phyloP scores from a whole-genome alignment of 805 yeast species.

The Barnettozyma wickerhamii region DNA sequence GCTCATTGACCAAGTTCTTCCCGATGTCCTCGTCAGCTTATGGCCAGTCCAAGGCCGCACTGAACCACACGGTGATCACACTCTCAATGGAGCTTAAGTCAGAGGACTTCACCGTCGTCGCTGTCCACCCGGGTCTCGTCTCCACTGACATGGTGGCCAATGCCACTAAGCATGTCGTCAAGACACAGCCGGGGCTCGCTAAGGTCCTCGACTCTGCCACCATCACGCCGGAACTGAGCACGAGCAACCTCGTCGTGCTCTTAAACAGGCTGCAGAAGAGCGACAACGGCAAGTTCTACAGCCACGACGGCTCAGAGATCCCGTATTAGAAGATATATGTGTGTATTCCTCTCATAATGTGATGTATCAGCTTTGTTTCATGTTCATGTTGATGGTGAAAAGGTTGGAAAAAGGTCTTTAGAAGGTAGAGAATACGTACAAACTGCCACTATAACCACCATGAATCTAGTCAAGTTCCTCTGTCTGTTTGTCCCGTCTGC shows the following conservation, averaged over 20 bases:
- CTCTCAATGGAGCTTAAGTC: conserved; percentile 24
- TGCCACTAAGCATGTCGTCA: neutral
- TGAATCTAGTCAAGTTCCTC: neutral
- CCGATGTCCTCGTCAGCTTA: conserved; percentile 26
- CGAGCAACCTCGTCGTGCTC: conserved; percentile 14
- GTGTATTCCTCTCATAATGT: too few species aligned
- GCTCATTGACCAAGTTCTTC: conserved; percentile 15
- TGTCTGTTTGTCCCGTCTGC: neutral
- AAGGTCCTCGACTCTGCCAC: neutral
- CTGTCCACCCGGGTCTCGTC: conserved; percentile 37
- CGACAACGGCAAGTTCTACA: conserved; percentile 25
- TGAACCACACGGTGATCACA: conserved; percentile 27
- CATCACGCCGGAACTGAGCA: conserved; percentile 27
- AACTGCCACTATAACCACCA: too few species aligned
- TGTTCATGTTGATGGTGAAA: too few species aligned
- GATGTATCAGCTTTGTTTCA: conserved; percentile 8
- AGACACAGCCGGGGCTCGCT: neutral
- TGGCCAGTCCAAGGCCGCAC: conserved; percentile 35
- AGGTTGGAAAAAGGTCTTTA: too few species aligned
- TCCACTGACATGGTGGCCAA: conserved; percentile 29
- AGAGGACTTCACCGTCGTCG: conserved; percentile 28
- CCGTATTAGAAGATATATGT: neutral
- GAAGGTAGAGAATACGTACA: too few species aligned
- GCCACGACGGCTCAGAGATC: conserved; percentile 21
- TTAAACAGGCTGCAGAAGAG: conserved; percentile 20